These are phyloP conservation scores for Mycena haematopus DNA, from an alignment of 768 basidiomycete species.

Conservation along the genomic window DNA sequence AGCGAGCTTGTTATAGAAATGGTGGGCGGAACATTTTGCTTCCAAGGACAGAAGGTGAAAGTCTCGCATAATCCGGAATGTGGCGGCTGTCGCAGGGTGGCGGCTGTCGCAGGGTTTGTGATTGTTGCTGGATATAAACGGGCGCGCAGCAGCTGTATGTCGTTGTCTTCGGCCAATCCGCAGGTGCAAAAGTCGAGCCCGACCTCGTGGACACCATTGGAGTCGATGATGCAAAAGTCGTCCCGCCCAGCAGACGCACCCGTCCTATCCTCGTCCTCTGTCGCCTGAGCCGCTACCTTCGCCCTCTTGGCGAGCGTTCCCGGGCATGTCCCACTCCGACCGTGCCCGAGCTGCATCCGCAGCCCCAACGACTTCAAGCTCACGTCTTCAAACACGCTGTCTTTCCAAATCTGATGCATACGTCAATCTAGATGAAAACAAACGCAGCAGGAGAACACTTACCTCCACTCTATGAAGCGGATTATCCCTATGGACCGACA, in stretches of 20 bases:
- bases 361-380: conserved; percentile 1
- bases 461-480: conserved; percentile 9
- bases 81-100: no score
- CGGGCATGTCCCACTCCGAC: neutral
- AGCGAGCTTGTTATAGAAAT: conserved; percentile 28
- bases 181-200: conserved; percentile 29
- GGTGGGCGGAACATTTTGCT: conserved; percentile 25
- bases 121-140: conserved; percentile 24
- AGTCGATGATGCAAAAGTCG: conserved; percentile 7
- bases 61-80: conserved; percentile 8
- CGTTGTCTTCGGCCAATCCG: neutral
- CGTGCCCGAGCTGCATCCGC: conserved; percentile 16
- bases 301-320: neutral
- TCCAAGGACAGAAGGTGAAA: conserved; percentile 24
- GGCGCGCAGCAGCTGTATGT: conserved; percentile 22
- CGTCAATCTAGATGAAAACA: neutral
- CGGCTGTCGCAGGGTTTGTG: conserved; percentile 14
- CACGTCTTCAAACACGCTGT: neutral
- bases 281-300: no score
- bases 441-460: no score
- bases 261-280: neutral
- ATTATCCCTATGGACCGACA: neutral
- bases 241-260: neutral
- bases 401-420: neutral
- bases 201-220: conserved; percentile 26